These are phyloP conservation scores for Lonicera japonica DNA, from an alignment of 129 eudicot genomes.

Conservation along the genomic window DNA sequence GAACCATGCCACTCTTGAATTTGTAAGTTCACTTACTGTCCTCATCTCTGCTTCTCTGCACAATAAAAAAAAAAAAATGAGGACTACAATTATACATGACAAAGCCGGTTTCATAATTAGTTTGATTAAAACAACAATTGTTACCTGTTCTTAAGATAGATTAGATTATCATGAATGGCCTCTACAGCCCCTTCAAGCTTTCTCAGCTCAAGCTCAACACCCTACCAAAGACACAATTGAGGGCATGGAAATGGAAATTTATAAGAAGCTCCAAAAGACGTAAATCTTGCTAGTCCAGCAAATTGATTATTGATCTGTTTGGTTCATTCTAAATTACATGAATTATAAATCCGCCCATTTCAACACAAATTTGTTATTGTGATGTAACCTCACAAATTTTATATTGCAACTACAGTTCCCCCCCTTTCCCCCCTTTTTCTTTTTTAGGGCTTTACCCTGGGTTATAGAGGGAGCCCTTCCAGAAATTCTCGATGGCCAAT, in stretches of 20 bases:
- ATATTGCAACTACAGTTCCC: too few relatives aligned
- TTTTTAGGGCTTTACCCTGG: too few relatives aligned
- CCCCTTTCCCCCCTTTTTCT: too few relatives aligned
- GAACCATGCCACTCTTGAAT: constrained; percentile 77
- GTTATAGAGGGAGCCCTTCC: too few relatives aligned
- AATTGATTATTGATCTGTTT: too few relatives aligned
- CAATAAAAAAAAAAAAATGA: constrained; percentile 1
- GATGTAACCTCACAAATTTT: too few relatives aligned
- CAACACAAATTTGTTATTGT: too few relatives aligned
- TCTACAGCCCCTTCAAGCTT: constrained; percentile 95
- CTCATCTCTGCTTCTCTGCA: constrained; percentile 87
- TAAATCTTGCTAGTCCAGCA: neutral
- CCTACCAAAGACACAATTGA: constrained; percentile 37
- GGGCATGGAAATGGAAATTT: constrained; percentile 6
- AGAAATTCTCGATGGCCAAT: too few relatives aligned
- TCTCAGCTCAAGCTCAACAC: constrained; percentile 85
- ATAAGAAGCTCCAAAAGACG: neutral
- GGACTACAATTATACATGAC: neutral
- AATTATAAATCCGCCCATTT: too few relatives aligned
- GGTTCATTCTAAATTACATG: too few relatives aligned
- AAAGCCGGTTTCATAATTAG: neutral
- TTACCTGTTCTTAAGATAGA: constrained; percentile 67
- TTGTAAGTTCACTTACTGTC: constrained; percentile 66
- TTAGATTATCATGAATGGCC: constrained; percentile 82
- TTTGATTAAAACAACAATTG: neutral